Conservation (phyloP, 176 grass and related monocot genomes). For the Bolboschoenus planiculmis region DNA sequence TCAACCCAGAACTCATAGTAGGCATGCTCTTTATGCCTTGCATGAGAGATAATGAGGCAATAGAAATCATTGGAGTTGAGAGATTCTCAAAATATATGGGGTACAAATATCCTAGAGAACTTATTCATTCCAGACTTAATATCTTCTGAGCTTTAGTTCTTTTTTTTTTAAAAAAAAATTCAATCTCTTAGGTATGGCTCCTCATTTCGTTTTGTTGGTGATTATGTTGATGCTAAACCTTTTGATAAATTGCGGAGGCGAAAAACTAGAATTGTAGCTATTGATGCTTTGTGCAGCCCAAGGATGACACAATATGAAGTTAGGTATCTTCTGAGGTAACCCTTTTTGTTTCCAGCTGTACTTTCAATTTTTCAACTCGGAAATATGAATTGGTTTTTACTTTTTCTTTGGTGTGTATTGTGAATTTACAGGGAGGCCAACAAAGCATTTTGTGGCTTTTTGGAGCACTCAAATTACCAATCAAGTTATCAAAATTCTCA, state of each 20-base stretch:
- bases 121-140: neutral
- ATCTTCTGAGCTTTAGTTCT: neutral
- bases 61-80: conserved; percentile 47
- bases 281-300: conserved; percentile 73
- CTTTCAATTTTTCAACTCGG: neutral
- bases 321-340: conserved; percentile 59
- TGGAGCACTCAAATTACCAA: conserved; percentile 41
- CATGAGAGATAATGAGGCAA: conserved; percentile 40
- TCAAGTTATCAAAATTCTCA: conserved; percentile 35
- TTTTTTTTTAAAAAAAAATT: neutral
- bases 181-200: conserved; percentile 51
- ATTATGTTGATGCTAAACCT: conserved; percentile 65
- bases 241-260: conserved; percentile 57
- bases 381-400: neutral
- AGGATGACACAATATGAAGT: conserved; percentile 56
- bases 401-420: neutral
- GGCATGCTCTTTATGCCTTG: conserved; percentile 46
- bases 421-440: conserved; percentile 54
- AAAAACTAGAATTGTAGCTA: conserved; percentile 74
- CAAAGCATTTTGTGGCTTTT: conserved; percentile 93
- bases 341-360: neutral
- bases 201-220: conserved; percentile 68
- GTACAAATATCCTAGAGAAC: conserved; percentile 3
- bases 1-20: conserved; percentile 41
- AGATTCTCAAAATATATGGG: conserved; percentile 39